Evolutionary conservation across 208 protist species (phyloP).

Genomic region (Leishmania turanica): DNA sequence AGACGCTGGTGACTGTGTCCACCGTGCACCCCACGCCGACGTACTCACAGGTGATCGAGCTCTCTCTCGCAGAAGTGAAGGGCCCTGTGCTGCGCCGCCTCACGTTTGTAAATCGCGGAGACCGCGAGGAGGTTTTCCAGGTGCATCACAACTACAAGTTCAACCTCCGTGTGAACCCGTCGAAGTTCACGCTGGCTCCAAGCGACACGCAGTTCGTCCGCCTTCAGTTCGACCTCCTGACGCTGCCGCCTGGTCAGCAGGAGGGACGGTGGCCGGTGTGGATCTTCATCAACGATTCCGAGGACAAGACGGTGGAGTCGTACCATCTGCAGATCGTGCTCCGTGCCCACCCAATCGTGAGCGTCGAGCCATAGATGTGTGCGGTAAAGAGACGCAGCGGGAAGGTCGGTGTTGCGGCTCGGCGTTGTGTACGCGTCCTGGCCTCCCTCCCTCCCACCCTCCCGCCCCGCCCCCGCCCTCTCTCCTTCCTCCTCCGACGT

Average conservation of each 20-base stretch:
- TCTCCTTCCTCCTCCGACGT: no score
- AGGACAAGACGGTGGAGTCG: conserved; percentile 88
- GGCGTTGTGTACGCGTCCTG: background rate
- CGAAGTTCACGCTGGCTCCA: conserved; percentile 73
- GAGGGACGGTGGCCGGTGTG: conserved; percentile 91
- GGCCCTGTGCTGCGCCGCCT: conserved; percentile 85
- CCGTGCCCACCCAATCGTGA: conserved; percentile 61
- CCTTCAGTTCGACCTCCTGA: conserved; percentile 77
- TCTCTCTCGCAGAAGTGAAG: conserved; percentile 57
- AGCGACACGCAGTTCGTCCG: conserved; percentile 75
- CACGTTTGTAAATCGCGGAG: conserved; percentile 68
- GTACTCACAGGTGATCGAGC: conserved; percentile 81
- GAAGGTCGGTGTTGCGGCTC: background rate
- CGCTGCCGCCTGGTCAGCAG: conserved; percentile 68
- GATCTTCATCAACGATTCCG: conserved; percentile 88
- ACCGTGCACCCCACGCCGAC: conserved; percentile 81
- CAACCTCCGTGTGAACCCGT: conserved; percentile 71
- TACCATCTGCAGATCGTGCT: conserved; percentile 86
- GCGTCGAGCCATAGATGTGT: conserved; percentile 9
- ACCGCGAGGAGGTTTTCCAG: conserved; percentile 70
- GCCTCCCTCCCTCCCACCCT: no score
- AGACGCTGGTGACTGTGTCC: conserved; percentile 75
- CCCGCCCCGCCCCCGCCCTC: background rate
- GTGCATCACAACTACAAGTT: conserved; percentile 90
- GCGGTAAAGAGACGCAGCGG: background rate